These are phyloP conservation scores for Sporisorium sorghi DNA, from an alignment of 1,284 basidiomycete species.

Conservation along the genomic window DNA sequence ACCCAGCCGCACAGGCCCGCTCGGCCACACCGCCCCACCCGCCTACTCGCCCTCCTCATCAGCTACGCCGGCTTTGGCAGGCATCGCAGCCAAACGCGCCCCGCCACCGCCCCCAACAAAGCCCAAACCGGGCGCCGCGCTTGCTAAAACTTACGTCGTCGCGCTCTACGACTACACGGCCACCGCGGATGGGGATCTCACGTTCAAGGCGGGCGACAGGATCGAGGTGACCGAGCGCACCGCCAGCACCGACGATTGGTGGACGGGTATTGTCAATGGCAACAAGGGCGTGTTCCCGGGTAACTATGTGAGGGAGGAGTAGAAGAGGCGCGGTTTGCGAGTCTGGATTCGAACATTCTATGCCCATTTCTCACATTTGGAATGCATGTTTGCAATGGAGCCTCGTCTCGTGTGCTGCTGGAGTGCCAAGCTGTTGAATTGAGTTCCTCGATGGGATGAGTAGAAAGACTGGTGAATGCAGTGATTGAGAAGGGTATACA, in stretches of 20 bases:
- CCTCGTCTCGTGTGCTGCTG: too few relatives aligned
- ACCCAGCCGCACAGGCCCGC: conserved; percentile 33
- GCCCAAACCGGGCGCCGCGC: conserved; percentile 78
- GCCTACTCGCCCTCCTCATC: conserved; percentile 28
- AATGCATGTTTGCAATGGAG: background rate
- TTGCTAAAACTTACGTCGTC: conserved; percentile 79
- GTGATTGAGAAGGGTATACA: background rate
- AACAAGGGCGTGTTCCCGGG: conserved; percentile 93
- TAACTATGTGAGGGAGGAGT: conserved; percentile 59
- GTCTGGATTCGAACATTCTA: too few relatives aligned
- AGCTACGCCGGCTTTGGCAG: conserved; percentile 10
- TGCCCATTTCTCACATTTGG: background rate
- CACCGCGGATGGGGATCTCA: conserved; percentile 82
- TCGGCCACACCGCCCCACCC: conserved; percentile 21
- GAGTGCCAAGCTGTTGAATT: too few relatives aligned
- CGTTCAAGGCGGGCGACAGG: conserved; percentile 88
- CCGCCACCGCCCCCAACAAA: conserved; percentile 87
- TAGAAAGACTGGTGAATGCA: background rate
- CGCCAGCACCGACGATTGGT: conserved; percentile 92
- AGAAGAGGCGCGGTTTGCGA: background rate
- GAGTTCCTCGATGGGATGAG: too few relatives aligned
- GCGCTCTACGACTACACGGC: conserved; percentile 96
- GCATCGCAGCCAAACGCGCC: conserved; percentile 75
- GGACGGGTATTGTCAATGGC: conserved; percentile 90
- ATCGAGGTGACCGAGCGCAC: conserved; percentile 92